Evolutionary conservation across 129 eudicot genomes (phyloP).

Genomic region (Tanacetum coccineum): DNA sequence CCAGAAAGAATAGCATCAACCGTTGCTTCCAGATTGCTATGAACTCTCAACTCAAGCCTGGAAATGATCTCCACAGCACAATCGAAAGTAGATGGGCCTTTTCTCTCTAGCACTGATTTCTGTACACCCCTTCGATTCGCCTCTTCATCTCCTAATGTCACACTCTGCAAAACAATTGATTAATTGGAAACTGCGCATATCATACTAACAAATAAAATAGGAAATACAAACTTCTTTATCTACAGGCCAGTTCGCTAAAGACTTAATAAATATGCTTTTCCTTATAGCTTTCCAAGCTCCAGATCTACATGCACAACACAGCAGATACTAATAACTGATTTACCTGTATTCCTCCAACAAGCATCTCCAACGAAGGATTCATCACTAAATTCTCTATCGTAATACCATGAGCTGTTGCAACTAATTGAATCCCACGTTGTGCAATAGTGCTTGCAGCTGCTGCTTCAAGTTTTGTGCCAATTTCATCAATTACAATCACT

Average conservation of each 20-base stretch:
- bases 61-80: constrained; percentile 93
- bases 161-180: constrained; percentile 49
- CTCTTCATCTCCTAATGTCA: constrained; percentile 95
- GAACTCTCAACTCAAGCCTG: constrained; percentile 74
- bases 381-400: constrained; percentile 84
- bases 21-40: constrained; percentile 69
- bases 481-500: constrained; percentile 97
- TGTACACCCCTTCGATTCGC: constrained; percentile 96
- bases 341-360: constrained; percentile 98
- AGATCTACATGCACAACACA: neutral
- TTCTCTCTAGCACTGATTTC: constrained; percentile 82
- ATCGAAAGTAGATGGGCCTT: constrained; percentile 85
- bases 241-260: neutral
- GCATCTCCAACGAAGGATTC: constrained; percentile 97
- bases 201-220: too few relatives aligned
- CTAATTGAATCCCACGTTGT: constrained; percentile 97
- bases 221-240: too few relatives aligned
- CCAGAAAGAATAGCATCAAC: constrained; percentile 94
- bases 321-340: neutral
- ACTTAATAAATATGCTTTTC: neutral
- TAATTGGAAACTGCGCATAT: too few relatives aligned
- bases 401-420: constrained; percentile 98
- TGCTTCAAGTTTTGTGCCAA: constrained; percentile 98
- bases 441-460: constrained; percentile 97
- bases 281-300: neutral